Evolutionary conservation across 164 flowering plant species (phyloP).

Genomic region (Chimonanthus salicifolius): DNA sequence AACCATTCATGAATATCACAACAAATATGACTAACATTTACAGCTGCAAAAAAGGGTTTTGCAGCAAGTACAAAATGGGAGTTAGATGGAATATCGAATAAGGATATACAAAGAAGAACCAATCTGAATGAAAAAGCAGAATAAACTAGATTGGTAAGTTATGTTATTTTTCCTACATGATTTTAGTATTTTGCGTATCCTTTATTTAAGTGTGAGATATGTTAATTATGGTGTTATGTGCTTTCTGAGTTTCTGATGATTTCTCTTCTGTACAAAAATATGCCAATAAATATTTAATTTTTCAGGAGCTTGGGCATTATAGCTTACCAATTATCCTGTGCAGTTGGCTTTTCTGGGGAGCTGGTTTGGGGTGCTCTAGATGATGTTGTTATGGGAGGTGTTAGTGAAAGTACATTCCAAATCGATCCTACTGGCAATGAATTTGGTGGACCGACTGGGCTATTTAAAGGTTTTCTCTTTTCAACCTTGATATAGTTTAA

Average conservation of each 20-base stretch:
- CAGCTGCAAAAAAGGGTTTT: background rate
- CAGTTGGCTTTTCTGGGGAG: conserved; percentile 55
- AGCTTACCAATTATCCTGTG: conserved; percentile 2
- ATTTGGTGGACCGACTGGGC: conserved; percentile 72
- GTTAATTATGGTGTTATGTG: background rate
- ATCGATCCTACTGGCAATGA: conserved; percentile 73
- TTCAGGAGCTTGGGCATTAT: background rate
- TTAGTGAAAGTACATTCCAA: conserved; percentile 81
- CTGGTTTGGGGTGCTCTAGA: conserved; percentile 92
- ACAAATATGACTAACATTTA: background rate
- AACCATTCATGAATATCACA: background rate
- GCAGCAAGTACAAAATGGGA: background rate
- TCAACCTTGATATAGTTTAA: background rate
- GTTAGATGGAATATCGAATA: background rate
- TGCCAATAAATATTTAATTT: background rate
- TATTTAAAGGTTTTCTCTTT: conserved; percentile 64
- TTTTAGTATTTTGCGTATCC: background rate
- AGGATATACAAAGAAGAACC: background rate
- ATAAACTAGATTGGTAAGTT: background rate
- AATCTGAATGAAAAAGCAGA: background rate
- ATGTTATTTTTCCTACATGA: background rate
- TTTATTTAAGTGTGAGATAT: background rate
- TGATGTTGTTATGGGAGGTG: conserved; percentile 99
- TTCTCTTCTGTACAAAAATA: background rate
- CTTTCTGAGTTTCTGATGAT: background rate